Evolutionary conservation across 345 rosid species (phyloP).

Genomic region (Brassica napus): DNA sequence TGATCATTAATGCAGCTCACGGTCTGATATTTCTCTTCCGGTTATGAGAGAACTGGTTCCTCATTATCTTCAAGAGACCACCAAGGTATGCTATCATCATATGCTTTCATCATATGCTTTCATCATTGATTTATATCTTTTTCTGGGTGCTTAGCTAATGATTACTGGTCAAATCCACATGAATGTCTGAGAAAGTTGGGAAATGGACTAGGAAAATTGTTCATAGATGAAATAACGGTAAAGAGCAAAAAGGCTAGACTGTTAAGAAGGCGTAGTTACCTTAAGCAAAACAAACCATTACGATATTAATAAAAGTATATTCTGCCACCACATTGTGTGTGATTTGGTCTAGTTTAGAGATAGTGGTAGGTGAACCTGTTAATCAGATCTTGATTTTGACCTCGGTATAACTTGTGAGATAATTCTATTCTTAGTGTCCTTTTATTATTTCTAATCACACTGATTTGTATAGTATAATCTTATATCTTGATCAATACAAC

Average conservation of each 20-base stretch:
- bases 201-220: slow-evolving; percentile 15
- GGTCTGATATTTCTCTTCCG: slow-evolving; percentile 93
- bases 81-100: slow-evolving; percentile 68
- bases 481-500: slow-evolving; percentile 11
- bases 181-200: slow-evolving; percentile 15
- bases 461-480: not conserved
- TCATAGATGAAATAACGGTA: slow-evolving; percentile 1
- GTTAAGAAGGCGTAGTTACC: slow-evolving; percentile 17
- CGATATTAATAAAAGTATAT: slow-evolving; percentile 3
- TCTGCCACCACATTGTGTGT: slow-evolving; percentile 24
- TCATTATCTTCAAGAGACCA: slow-evolving; percentile 88
- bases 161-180: slow-evolving; percentile 6
- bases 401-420: slow-evolving; percentile 11
- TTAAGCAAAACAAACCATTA: slow-evolving; percentile 8
- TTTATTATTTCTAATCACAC: slow-evolving; percentile 9
- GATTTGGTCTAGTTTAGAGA: slow-evolving; percentile 15
- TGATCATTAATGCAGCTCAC: slow-evolving; percentile 57
- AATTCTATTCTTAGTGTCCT: not conserved
- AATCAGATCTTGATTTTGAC: slow-evolving; percentile 10
- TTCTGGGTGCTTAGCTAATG: not conserved
- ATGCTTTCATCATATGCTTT: slow-evolving; percentile 34
- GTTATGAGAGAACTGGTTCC: slow-evolving; percentile 94
- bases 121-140: not conserved
- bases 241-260: slow-evolving; percentile 20
- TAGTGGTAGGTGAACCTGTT: slow-evolving; percentile 11